A percentile compares a stretch with the other conserved stretches of the same genome.
Conservation (phyloP, 2,329 filamentous ascomycete species). For the Achaetomium macrosporum region DNA sequence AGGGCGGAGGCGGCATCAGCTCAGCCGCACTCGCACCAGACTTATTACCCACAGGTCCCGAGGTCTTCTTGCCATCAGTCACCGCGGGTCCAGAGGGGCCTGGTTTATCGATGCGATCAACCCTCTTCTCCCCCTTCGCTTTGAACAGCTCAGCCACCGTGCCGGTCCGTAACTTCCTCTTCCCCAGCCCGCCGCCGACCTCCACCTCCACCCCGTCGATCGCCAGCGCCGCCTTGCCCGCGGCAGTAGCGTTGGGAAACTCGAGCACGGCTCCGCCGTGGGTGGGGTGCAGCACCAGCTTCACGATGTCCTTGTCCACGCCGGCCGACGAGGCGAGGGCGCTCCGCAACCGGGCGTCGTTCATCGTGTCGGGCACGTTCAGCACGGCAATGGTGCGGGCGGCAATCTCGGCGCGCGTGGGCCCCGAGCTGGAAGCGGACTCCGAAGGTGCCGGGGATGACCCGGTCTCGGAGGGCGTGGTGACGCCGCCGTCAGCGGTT, state of each 20-base stretch:
- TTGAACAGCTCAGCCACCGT: slow-evolving; percentile 49
- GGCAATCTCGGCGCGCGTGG: slow-evolving; percentile 45
- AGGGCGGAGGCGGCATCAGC: slow-evolving; percentile 41
- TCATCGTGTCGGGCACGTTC: slow-evolving; percentile 86
- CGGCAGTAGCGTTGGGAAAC: slow-evolving; percentile 62
- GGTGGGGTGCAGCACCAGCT: slow-evolving; percentile 72
- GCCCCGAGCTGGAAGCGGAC: slow-evolving; percentile 20
- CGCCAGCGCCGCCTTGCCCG: slow-evolving; percentile 63
- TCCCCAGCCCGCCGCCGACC: slow-evolving; percentile 27
- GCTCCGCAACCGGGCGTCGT: slow-evolving; percentile 72
- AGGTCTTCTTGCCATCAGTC: neutral
- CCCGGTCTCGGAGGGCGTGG: neutral
- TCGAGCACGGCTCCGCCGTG: slow-evolving; percentile 85
- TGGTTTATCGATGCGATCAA: slow-evolving; percentile 37
- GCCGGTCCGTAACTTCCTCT: slow-evolving; percentile 48
- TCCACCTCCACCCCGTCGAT: slow-evolving; percentile 52
- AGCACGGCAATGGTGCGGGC: slow-evolving; percentile 75
- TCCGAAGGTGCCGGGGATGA: slow-evolving; percentile 1
- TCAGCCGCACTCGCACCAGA: slow-evolving; percentile 19
- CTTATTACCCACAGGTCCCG: slow-evolving; percentile 18
- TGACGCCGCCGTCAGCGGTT: slow-evolving; percentile 23
- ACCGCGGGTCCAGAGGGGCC: neutral
- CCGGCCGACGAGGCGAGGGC: slow-evolving; percentile 67
- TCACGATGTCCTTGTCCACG: slow-evolving; percentile 46
- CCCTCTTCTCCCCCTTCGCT: slow-evolving; percentile 41